Percentiles rank a stretch among this genome's conserved stretches.
Conservation (phyloP, 768 basidiomycete species). For the Panus rudis region DNA sequence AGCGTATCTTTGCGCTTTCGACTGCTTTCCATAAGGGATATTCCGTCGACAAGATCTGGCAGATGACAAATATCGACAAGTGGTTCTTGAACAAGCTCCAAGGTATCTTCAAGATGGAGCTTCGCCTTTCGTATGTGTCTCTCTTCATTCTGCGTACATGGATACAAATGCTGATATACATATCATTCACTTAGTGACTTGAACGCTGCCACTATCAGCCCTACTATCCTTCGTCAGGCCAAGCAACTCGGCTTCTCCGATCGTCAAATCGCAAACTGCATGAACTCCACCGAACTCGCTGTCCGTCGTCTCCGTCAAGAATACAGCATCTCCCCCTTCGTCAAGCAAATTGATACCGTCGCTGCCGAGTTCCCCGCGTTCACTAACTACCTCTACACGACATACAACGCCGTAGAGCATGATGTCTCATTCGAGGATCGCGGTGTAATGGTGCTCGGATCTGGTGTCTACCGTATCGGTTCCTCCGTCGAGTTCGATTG, state of each 20-base stretch:
- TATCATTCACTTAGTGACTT: conserved; percentile 39
- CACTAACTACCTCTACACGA: conserved; percentile 98
- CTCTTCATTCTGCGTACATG: background rate
- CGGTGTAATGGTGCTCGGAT: conserved; percentile 96
- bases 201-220: conserved; percentile 57
- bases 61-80: conserved; percentile 97
- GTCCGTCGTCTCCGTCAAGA: conserved; percentile 88
- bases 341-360: conserved; percentile 99
- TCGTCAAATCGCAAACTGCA: conserved; percentile 73
- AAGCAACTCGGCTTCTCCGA: conserved; percentile 98
- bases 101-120: conserved; percentile 78
- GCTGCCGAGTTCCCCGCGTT: conserved; percentile 98
- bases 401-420: conserved; percentile 94
- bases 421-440: conserved; percentile 85
- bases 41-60: conserved; percentile 92
- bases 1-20: conserved; percentile 94
- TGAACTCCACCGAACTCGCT: conserved; percentile 89
- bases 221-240: conserved; percentile 62
- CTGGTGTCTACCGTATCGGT: conserved; percentile 97
- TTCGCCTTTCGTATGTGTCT: conserved; percentile 57
- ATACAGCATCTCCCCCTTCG: conserved; percentile 73
- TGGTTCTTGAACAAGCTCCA: conserved; percentile 94
- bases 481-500: conserved; percentile 99
- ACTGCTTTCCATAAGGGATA: conserved; percentile 91
- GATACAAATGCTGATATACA: conserved; percentile 1